Evolutionary conservation across 139 green algal species (phyloP), one percentile per base, ranked within the genome.

Genomic region (Ettlia oleoabundans): DNA sequence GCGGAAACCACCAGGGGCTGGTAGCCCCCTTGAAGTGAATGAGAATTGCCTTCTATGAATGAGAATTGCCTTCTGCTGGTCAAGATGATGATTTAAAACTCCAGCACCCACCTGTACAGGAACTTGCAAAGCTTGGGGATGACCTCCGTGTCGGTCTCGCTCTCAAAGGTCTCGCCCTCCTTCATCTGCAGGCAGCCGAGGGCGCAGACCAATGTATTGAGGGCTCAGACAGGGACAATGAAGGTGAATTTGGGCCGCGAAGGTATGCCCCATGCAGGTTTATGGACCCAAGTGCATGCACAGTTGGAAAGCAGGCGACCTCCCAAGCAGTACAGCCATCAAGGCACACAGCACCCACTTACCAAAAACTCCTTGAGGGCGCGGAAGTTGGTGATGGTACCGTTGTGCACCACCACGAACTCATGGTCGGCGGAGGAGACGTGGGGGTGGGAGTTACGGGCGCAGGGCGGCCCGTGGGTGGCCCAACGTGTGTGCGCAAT

Each of bases 321-420:
- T 3, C 30, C 7, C 1, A 22, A 26, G 68, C 32, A 62, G 41
- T 6, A 35, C 6, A 35, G 38, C 30, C 19, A 53, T 37, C 38
- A 35, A 8, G 15, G 38, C 38, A 35, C 8, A 13, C 24, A 33
- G 7, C 19, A 9, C 15, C 61, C 62, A 80, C 93, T 18, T 77
- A 95, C 90, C 89, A 98, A 86, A 83, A 97, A 98, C 40, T 95
- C 91, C 65, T 96, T 96, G 1, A 98, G 88, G 32, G 94, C 87
- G 72, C 93, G 89, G 90, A 96, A 98, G 92, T 99, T 99, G 47
- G 97, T 99, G 92, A 99, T 99, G 89, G 99, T 99, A 65, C 97
- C 97, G 82, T 99, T 99, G 93, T 99, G 97, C 41, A 99, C 97
- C 13, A 99, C 95, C 30, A 97, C 88, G 84, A 99, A 99, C 80